Conservation (phyloP, 768 basidiomycete genomes). For the Boletales sp. region DNA sequence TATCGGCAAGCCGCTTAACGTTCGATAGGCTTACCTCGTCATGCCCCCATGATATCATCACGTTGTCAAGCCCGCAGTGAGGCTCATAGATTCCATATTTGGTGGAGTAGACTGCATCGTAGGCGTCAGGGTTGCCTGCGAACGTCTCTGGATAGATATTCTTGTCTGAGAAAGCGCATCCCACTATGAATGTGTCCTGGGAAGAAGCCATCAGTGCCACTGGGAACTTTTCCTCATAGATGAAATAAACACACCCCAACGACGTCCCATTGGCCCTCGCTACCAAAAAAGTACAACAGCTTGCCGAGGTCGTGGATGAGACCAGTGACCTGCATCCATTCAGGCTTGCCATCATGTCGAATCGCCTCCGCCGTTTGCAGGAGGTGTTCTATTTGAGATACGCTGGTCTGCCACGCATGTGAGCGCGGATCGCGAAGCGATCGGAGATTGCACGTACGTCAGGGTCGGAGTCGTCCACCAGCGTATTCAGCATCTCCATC, state of each 20-base stretch:
- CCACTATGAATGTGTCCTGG: slow-evolving; percentile 76
- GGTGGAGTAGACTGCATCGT: slow-evolving; percentile 64
- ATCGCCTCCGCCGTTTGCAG: slow-evolving; percentile 92
- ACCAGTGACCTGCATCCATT: slow-evolving; percentile 91
- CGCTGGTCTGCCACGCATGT: slow-evolving; percentile 47
- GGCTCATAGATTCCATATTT: slow-evolving; percentile 74
- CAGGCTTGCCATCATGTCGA: slow-evolving; percentile 78
- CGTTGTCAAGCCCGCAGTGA: slow-evolving; percentile 79
- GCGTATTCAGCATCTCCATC: slow-evolving; percentile 81
- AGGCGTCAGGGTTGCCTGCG: slow-evolving; percentile 63
- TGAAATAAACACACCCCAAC: slow-evolving; percentile 60
- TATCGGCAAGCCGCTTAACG: not conserved
- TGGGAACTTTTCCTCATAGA: not conserved
- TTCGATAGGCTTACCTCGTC: slow-evolving; percentile 62
- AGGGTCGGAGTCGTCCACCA: slow-evolving; percentile 90
- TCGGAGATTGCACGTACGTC: slow-evolving; percentile 45
- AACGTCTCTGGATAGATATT: slow-evolving; percentile 82
- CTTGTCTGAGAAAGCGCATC: slow-evolving; percentile 82
- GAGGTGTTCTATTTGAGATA: slow-evolving; percentile 88
- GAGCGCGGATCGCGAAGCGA: slow-evolving; percentile 3
- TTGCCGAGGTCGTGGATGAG: slow-evolving; percentile 91
- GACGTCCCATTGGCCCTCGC: slow-evolving; percentile 92
- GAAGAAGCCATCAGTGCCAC: slow-evolving; percentile 1
- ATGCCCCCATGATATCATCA: slow-evolving; percentile 90
- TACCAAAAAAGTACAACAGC: slow-evolving; percentile 77